Evolutionary conservation across 1,284 basidiomycete species (phyloP).

Genomic region (Cryptococcus maquisensis): DNA sequence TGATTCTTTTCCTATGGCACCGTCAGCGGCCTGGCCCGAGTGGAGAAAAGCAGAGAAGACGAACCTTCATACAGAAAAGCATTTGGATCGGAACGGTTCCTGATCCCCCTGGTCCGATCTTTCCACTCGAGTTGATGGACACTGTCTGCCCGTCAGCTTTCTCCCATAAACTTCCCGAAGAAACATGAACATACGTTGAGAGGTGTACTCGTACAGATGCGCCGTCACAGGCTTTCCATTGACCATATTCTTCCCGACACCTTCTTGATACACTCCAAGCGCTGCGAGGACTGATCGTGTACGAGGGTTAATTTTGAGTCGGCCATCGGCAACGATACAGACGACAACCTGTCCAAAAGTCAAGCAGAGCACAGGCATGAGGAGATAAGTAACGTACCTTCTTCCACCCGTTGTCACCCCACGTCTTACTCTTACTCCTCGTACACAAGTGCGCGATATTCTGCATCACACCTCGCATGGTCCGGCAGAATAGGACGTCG

Average conservation of each 20-base stretch:
- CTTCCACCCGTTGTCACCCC: conserved; percentile 97
- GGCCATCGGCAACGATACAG: conserved; percentile 67
- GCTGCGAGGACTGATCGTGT: conserved; percentile 81
- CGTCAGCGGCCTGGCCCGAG: neutral
- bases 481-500: conserved; percentile 70
- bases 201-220: conserved; percentile 93
- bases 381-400: conserved; percentile 56
- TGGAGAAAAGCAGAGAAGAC: neutral
- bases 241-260: conserved; percentile 86
- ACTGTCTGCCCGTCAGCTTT: conserved; percentile 48
- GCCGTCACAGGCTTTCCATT: conserved; percentile 81
- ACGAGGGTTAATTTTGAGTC: conserved; percentile 77
- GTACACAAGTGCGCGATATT: conserved; percentile 54
- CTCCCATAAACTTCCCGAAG: neutral
- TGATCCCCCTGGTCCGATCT: conserved; percentile 64
- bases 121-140: conserved; percentile 71
- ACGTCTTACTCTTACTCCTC: conserved; percentile 65
- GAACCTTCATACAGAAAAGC: conserved; percentile 92
- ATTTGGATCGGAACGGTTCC: conserved; percentile 83
- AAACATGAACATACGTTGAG: conserved; percentile 58
- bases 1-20: conserved; percentile 39
- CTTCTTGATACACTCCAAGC: conserved; percentile 81
- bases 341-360: conserved; percentile 49
- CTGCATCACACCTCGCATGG: conserved; percentile 90
- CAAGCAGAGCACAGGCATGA: conserved; percentile 1